Evolutionary conservation across 306 rosid genomes (phyloP).

Genomic region (Datisca glomerata): DNA sequence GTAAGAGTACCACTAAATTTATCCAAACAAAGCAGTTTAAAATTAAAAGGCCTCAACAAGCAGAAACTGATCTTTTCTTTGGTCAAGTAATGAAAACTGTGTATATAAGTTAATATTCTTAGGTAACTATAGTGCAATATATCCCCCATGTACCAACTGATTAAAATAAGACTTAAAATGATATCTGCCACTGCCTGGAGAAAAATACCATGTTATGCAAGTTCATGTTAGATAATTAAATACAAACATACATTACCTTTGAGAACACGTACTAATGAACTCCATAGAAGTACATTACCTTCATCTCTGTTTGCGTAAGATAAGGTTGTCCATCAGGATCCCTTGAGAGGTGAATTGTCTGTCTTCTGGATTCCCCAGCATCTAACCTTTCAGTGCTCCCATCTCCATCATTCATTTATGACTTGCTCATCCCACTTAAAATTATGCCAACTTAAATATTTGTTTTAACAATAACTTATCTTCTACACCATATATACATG

Average conservation of each 20-base stretch:
- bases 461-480: too few species aligned
- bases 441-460: too few species aligned
- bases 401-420: background rate
- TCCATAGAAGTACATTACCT: constrained; percentile 24
- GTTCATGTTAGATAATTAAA: background rate
- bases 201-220: constrained; percentile 17
- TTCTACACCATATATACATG: too few species aligned
- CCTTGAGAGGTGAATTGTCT: constrained; percentile 68
- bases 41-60: too few species aligned
- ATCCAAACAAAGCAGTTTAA: too few species aligned
- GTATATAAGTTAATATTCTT: too few species aligned
- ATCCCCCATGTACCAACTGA: too few species aligned
- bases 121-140: too few species aligned
- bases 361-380: constrained; percentile 61
- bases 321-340: constrained; percentile 90
- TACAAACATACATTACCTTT: background rate
- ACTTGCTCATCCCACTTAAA: too few species aligned
- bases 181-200: constrained; percentile 77
- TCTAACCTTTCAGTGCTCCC: constrained; percentile 51
- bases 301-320: constrained; percentile 86
- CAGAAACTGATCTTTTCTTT: too few species aligned
- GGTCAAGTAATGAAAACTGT: too few species aligned
- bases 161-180: constrained; percentile 33
- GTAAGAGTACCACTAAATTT: too few species aligned
- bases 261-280: background rate